Evolutionary conservation across 768 basidiomycete species (phyloP).

Genomic region (Galerina marginata): DNA sequence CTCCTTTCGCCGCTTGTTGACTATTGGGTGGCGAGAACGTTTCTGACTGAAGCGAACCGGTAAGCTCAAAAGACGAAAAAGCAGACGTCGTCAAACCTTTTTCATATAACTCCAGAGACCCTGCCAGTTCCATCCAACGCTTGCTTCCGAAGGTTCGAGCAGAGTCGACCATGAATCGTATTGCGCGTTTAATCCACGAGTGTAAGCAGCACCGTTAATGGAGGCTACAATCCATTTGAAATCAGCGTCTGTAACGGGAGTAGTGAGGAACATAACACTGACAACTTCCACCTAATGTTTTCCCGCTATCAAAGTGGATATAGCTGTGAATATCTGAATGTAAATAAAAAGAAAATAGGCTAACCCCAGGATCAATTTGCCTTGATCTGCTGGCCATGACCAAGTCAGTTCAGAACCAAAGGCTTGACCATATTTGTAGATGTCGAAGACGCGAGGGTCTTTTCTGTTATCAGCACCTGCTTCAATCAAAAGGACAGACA

Average conservation of each 20-base stretch:
- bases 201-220: slow-evolving; percentile 54
- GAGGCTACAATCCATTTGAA: slow-evolving; percentile 33
- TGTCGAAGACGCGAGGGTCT: slow-evolving; percentile 50
- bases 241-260: background rate
- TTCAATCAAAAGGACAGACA: slow-evolving; percentile 55
- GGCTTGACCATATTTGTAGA: slow-evolving; percentile 48
- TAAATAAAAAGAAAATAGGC: slow-evolving; percentile 12
- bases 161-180: slow-evolving; percentile 49
- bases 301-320: slow-evolving; percentile 38
- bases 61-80: background rate
- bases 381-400: slow-evolving; percentile 50
- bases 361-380: slow-evolving; percentile 44
- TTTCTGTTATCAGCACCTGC: slow-evolving; percentile 53
- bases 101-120: slow-evolving; percentile 51
- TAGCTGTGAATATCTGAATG: background rate
- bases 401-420: slow-evolving; percentile 51
- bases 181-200: slow-evolving; percentile 47
- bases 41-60: slow-evolving; percentile 41
- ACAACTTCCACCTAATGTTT: slow-evolving; percentile 51
- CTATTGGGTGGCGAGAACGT: slow-evolving; percentile 51
- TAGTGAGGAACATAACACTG: slow-evolving; percentile 16
- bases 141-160: slow-evolving; percentile 43
- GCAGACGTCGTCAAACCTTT: slow-evolving; percentile 38
- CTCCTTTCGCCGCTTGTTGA: slow-evolving; percentile 50
- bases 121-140: slow-evolving; percentile 53